Base-by-base conservation (phyloP, 352 stramenopile species). In the Globisporangium megalacanthum region DNA sequence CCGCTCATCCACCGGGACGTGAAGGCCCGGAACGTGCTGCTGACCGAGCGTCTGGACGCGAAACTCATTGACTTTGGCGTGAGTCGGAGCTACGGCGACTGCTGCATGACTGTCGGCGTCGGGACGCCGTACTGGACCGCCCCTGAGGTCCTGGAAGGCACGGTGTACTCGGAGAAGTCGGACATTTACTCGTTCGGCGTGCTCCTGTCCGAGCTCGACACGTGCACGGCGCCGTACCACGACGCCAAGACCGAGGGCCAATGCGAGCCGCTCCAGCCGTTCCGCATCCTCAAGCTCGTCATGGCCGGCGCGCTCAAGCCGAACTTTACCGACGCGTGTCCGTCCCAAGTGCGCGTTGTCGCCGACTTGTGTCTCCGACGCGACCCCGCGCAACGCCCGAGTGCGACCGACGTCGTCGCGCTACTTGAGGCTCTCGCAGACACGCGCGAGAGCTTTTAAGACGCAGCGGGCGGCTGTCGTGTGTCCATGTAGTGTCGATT, bases 41-140 rank as follows among this genome's bases (percentile, higher is more conserved):
- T 86, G 35, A 78, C 57, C 4, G 67, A 80, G 9, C 54, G 52
- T 7, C 73, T 69, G 53, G 61, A 78, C 29, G 65, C 72, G 1
- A 80, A 86, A 15, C 62, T 86, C 4, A 83, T 73, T 25, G 76
- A 86, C 56, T 86, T 86, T 66, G 76, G 76, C 13, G 76, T 79
- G 13, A 80, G 68, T 52, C 65, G 76, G 1, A 61, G 72, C 45
- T 67, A 55, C 33, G 31, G 31, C 1, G 49, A 62, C 6, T 41
- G 42, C 41, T 52, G 37, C 19, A 66, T 66, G 60, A 66, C 60
- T 7, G 47, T 54, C 37, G 36, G 60, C 65, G 65, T 69, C 57
- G 51, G 58, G 60, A 63, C 39, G 46, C 46, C 49, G 39, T 54
- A 52, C 58, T 68, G 57, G 57, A 62, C 52, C 9, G 65, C 65